These are phyloP conservation scores for Neoboletus magnificus DNA, from an alignment of 768 basidiomycete genomes.

Conservation along the genomic window DNA sequence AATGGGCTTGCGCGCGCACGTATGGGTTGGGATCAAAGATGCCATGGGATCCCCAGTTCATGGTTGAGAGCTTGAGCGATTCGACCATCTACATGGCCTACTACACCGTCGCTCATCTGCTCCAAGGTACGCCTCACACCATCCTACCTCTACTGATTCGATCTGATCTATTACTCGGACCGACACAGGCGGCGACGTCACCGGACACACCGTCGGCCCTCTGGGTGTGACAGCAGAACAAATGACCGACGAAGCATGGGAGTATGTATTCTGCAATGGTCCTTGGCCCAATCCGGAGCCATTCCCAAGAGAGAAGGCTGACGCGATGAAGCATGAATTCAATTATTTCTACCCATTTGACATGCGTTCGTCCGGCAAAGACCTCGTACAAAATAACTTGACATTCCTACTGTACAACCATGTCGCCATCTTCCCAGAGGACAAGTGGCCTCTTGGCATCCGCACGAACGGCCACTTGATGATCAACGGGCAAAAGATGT, in stretches of 20 bases:
- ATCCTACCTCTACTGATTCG: neutral
- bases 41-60: constrained; percentile 95
- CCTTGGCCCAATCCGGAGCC: constrained; percentile 69
- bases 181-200: constrained; percentile 59
- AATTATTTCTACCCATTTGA: constrained; percentile 98
- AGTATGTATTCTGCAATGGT: constrained; percentile 81
- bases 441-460: constrained; percentile 89
- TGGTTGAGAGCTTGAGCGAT: constrained; percentile 95
- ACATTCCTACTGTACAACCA: constrained; percentile 95
- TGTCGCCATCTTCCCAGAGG: constrained; percentile 83
- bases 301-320: constrained; percentile 71
- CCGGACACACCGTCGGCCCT: constrained; percentile 76
- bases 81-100: constrained; percentile 99
- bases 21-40: constrained; percentile 94
- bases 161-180: constrained; percentile 3
- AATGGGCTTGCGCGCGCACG: constrained; percentile 99
- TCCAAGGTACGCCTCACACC: constrained; percentile 67
- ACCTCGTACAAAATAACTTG: constrained; percentile 92
- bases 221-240: constrained; percentile 85
- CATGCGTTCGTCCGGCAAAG: constrained; percentile 96
- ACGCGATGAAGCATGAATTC: constrained; percentile 85
- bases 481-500: constrained; percentile 99
- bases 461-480: constrained; percentile 95
- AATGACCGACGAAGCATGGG: constrained; percentile 98
- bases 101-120: constrained; percentile 88